These are phyloP conservation scores for Lachnellula cervina DNA, from an alignment of 2,329 filamentous ascomycete species.

Conservation along the genomic window DNA sequence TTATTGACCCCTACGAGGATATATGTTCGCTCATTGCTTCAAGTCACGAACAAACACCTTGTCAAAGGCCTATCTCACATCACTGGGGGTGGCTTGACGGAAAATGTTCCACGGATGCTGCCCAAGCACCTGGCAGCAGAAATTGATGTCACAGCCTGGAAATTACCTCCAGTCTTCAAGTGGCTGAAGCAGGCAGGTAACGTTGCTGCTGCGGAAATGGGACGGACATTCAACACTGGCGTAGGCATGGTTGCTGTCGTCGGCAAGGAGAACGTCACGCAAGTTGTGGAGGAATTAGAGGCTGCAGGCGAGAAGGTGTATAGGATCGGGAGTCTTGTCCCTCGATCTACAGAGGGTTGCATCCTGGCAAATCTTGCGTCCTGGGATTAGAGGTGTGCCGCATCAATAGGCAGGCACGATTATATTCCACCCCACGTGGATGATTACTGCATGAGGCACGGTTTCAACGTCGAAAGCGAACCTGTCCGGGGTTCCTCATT, in stretches of 20 bases:
- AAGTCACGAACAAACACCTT: slow-evolving; percentile 55
- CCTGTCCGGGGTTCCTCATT: too few relatives aligned
- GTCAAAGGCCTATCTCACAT: slow-evolving; percentile 96
- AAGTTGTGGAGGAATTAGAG: slow-evolving; percentile 56
- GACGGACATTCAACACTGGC: slow-evolving; percentile 89
- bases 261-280: slow-evolving; percentile 55
- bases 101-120: slow-evolving; percentile 94
- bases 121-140: slow-evolving; percentile 72
- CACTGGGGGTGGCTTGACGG: slow-evolving; percentile 85
- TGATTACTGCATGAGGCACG: too few relatives aligned
- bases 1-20: slow-evolving; percentile 88
- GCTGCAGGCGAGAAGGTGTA: slow-evolving; percentile 71
- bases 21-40: slow-evolving; percentile 80
- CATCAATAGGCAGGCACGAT: too few relatives aligned
- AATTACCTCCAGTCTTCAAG: slow-evolving; percentile 71
- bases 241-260: slow-evolving; percentile 92
- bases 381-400: slow-evolving; percentile 24
- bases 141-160: slow-evolving; percentile 73
- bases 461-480: too few relatives aligned
- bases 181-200: slow-evolving; percentile 77
- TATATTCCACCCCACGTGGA: too few relatives aligned
- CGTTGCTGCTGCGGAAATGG: slow-evolving; percentile 75
- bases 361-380: slow-evolving; percentile 51
- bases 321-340: slow-evolving; percentile 66
- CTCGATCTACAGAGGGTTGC: slow-evolving; percentile 54